Percentiles rank a stretch among this genome's conserved stretches.
These are phyloP conservation scores for Gamsiella multidivaricata DNA, from an alignment of 192 early-diverging fungal species.

Conservation along the genomic window DNA sequence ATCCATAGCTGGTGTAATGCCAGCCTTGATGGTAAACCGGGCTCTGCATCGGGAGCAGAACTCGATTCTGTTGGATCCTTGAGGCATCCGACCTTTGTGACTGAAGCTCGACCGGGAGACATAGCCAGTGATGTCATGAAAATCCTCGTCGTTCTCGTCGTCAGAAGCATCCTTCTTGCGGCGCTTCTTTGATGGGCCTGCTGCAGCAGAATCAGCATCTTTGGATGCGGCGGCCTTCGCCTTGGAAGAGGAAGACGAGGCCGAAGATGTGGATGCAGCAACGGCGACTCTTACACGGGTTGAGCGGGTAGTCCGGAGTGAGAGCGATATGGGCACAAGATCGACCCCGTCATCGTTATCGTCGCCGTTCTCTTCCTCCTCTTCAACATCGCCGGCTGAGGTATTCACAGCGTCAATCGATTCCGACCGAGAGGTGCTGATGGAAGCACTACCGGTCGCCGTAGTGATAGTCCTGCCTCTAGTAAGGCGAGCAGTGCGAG, in stretches of 20 bases:
- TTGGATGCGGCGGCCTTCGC: neutral
- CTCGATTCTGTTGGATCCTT: constrained; percentile 43
- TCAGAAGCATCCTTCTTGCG: constrained; percentile 35
- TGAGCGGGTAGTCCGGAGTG: constrained; percentile 19
- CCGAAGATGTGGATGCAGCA: constrained; percentile 7
- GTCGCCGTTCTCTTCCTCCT: constrained; percentile 28
- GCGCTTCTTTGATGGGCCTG: constrained; percentile 23
- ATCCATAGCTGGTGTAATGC: constrained; percentile 27
- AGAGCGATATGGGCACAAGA: constrained; percentile 17
- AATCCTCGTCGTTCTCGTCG: constrained; percentile 38
- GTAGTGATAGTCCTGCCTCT: constrained; percentile 13
- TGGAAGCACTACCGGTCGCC: neutral
- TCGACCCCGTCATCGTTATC: constrained; percentile 5
- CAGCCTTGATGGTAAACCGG: constrained; percentile 54
- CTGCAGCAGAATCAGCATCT: neutral
- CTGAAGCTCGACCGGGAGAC: constrained; percentile 39
- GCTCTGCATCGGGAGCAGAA: constrained; percentile 61
- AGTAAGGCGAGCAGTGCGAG: constrained; percentile 42
- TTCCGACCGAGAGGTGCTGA: constrained; percentile 20
- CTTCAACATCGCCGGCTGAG: constrained; percentile 10
- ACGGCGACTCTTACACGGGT: constrained; percentile 12
- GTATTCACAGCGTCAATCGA: constrained; percentile 3
- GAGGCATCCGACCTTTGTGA: constrained; percentile 37
- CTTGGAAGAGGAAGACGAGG: constrained; percentile 14
- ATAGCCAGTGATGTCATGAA: constrained; percentile 38